phyloP scores from a whole-genome alignment of 176 grass and related monocot species.

The Oryza glaberrima region DNA sequence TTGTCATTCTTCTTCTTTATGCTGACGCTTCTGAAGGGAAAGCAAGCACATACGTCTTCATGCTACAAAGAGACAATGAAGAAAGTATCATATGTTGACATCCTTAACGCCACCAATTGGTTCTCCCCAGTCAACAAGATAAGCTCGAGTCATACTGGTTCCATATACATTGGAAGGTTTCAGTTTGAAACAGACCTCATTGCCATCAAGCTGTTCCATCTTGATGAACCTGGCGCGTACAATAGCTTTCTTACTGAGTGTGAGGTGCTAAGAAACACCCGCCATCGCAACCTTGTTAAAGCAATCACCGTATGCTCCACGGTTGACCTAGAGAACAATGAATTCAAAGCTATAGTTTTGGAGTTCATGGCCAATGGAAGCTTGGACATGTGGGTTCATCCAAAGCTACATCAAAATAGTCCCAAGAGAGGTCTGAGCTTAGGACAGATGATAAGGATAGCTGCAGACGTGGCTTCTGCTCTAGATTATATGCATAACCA shows the following conservation, averaged over 20 bases:
- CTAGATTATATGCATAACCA: neutral
- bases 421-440: neutral
- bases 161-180: neutral
- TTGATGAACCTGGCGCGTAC: conserved; percentile 1
- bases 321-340: conserved; percentile 11
- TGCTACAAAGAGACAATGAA: neutral
- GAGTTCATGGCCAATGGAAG: conserved; percentile 12
- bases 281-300: conserved; percentile 40
- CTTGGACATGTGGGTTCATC: conserved; percentile 5
- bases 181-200: neutral
- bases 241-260: conserved; percentile 37
- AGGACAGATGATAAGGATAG: neutral
- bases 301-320: conserved; percentile 33
- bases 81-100: neutral
- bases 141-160: neutral
- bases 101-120: neutral
- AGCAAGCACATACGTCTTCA: neutral
- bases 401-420: neutral
- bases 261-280: conserved; percentile 39
- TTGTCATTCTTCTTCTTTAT: neutral
- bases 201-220: conserved; percentile 4
- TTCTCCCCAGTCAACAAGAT: neutral
- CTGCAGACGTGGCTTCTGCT: neutral
- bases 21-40: neutral
- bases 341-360: conserved; percentile 3